Conservation (phyloP, 306 rosid genomes). For the Carpinus viminea region DNA sequence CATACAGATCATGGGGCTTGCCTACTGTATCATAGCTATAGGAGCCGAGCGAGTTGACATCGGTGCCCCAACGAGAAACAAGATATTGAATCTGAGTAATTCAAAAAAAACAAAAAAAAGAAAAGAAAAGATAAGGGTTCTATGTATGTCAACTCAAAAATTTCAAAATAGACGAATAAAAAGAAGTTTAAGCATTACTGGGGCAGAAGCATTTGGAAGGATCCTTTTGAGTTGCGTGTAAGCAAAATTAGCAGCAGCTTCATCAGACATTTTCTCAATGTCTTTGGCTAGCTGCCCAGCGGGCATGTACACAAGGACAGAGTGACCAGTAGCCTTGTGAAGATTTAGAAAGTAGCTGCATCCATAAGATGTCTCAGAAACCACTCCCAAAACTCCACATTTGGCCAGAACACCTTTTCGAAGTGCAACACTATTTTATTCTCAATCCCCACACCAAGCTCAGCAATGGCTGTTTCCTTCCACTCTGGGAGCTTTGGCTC, state of each 20-base stretch:
- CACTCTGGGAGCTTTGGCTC: slow-evolving; percentile 98
- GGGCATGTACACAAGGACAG: slow-evolving; percentile 98
- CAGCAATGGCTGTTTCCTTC: slow-evolving; percentile 89
- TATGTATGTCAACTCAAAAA: neutral
- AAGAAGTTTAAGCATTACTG: slow-evolving; percentile 47
- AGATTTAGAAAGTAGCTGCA: slow-evolving; percentile 99
- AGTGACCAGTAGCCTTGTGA: slow-evolving; percentile 90
- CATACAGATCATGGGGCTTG: slow-evolving; percentile 86
- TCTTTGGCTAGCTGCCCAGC: slow-evolving; percentile 97
- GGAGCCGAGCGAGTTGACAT: slow-evolving; percentile 76
- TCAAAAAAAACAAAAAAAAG: neutral
- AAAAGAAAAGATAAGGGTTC: neutral
- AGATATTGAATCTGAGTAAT: slow-evolving; percentile 78
- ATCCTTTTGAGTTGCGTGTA: slow-evolving; percentile 76
- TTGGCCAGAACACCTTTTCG: slow-evolving; percentile 95
- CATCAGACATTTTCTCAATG: slow-evolving; percentile 99
- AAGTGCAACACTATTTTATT: slow-evolving; percentile 89
- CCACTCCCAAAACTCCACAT: slow-evolving; percentile 98
- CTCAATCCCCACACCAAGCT: slow-evolving; percentile 91
- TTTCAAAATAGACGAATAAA: neutral
- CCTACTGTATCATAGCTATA: slow-evolving; percentile 90
- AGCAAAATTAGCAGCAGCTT: slow-evolving; percentile 92
- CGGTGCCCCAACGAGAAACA: slow-evolving; percentile 96
- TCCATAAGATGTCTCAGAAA: slow-evolving; percentile 86
- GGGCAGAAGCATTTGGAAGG: slow-evolving; percentile 91